phyloP scores from a whole-genome alignment of 2,329 filamentous ascomycete species.

The Colletotrichum destructivum region DNA sequence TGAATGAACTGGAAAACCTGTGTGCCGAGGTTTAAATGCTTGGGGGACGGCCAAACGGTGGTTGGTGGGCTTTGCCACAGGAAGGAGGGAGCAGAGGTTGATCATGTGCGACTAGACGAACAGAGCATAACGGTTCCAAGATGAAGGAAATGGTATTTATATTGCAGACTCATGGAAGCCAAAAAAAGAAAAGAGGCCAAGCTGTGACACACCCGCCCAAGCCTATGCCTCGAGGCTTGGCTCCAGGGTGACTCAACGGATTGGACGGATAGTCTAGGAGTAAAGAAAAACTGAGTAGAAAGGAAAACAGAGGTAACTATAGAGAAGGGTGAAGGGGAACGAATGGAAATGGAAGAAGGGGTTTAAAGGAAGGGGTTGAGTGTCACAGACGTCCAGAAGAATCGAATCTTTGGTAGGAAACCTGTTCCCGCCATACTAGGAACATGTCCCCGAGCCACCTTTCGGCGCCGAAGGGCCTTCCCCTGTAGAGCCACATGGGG shows the following conservation, averaged over 20 bases:
- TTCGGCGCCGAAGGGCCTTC: neutral
- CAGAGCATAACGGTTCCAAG: neutral
- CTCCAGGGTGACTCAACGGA: neutral
- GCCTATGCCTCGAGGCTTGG: neutral
- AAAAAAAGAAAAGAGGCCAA: neutral
- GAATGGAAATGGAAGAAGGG: conserved; percentile 7
- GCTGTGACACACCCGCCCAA: neutral
- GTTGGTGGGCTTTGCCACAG: neutral
- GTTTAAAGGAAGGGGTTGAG: conserved; percentile 5
- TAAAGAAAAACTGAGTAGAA: neutral
- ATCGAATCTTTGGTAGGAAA: conserved; percentile 1
- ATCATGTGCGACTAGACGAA: neutral
- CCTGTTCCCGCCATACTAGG: neutral
- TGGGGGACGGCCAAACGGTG: neutral
- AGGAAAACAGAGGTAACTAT: neutral
- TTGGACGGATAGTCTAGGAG: neutral
- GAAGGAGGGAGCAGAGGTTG: neutral
- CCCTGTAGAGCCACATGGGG: neutral
- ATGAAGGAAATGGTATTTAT: conserved; percentile 9
- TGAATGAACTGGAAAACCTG: conserved; percentile 40
- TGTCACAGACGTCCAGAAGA: conserved; percentile 17
- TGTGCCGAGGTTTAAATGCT: conserved; percentile 46
- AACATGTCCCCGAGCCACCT: neutral
- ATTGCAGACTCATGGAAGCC: neutral
- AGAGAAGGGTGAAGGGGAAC: neutral